Conservation (phyloP, 495 filamentous ascomycete species). For the Penicillium flavigenum region DNA sequence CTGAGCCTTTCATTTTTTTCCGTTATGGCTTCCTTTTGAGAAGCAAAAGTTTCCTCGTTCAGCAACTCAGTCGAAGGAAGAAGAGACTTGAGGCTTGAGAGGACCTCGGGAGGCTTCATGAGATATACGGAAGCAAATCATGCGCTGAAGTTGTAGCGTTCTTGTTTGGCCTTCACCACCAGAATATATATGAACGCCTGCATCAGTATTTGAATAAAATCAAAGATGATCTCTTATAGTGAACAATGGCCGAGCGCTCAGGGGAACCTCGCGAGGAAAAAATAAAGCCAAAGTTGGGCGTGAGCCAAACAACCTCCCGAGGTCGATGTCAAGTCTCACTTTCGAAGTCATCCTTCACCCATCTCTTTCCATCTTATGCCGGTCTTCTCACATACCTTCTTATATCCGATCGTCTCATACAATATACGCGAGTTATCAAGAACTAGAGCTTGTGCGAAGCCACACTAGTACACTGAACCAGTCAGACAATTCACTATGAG, state of each 20-base stretch:
- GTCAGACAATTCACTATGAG: conserved; percentile 4
- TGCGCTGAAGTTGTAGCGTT: no score
- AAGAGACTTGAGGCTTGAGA: no score
- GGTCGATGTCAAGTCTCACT: neutral
- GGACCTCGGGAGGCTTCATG: no score
- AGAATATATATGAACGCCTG: neutral
- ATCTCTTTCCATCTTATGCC: neutral
- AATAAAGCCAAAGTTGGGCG: neutral
- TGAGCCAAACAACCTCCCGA: neutral
- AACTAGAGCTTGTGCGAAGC: neutral
- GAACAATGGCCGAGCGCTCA: neutral
- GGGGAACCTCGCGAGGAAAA: neutral
- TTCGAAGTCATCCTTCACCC: neutral
- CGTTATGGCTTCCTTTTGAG: no score
- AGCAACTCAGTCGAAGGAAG: no score
- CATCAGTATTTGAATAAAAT: neutral
- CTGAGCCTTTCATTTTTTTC: no score
- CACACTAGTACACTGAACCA: neutral
- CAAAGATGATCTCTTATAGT: neutral
- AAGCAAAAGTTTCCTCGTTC: no score
- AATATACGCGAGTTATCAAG: neutral
- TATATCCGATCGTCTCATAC: neutral
- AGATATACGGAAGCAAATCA: no score
- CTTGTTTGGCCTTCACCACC: no score
- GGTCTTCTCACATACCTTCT: neutral